Evolutionary conservation across 768 basidiomycete genomes (phyloP).

Genomic region (Psilocybe subaeruginosa): DNA sequence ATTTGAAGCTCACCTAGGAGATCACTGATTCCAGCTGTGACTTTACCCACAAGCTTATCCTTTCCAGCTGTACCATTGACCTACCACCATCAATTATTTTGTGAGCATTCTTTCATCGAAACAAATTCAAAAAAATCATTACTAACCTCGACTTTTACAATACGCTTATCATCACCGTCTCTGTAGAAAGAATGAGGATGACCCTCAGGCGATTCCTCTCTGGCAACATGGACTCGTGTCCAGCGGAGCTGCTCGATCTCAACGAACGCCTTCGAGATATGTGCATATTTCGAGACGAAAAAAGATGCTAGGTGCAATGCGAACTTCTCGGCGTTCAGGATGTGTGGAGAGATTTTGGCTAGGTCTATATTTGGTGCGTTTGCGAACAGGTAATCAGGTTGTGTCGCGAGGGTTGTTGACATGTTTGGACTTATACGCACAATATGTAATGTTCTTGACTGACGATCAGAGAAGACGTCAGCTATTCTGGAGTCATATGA

Average conservation of each 20-base stretch:
- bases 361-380: conserved; percentile 48
- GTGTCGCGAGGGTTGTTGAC: not conserved
- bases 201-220: conserved; percentile 32
- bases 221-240: conserved; percentile 69
- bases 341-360: conserved; percentile 88
- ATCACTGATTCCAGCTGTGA: conserved; percentile 76
- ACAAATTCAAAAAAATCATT: not conserved
- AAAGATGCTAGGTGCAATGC: conserved; percentile 86
- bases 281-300: conserved; percentile 79
- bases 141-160: conserved; percentile 61
- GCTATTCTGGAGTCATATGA: not conserved
- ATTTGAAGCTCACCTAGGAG: conserved; percentile 62
- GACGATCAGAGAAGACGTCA: conserved; percentile 3
- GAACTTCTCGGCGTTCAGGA: conserved; percentile 83
- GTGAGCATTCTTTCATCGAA: not conserved
- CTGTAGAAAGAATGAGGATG: conserved; percentile 86
- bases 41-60: conserved; percentile 59
- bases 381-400: not conserved
- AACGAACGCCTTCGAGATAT: conserved; percentile 71
- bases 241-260: conserved; percentile 83
- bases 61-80: conserved; percentile 70
- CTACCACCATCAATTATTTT: conserved; percentile 29
- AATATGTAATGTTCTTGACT: conserved; percentile 76
- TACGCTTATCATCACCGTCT: conserved; percentile 89
- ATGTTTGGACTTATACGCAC: conserved; percentile 30